phyloP scores from a whole-genome alignment of 192 early-diverging fungal genomes.

The Geosiphon pyriformis region DNA sequence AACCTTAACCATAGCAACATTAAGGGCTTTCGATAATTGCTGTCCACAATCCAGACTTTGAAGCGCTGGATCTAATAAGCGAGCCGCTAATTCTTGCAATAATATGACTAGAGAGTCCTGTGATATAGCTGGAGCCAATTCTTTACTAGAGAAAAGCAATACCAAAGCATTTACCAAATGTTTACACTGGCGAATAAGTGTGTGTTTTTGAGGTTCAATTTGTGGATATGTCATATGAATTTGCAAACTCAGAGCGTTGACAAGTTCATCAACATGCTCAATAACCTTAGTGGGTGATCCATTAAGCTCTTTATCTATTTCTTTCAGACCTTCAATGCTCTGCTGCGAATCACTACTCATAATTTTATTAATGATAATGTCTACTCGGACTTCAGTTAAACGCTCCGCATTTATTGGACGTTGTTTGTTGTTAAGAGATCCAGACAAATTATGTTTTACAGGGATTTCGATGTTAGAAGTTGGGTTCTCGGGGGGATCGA shows the following conservation, averaged over 20 bases:
- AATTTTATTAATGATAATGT: slow-evolving; percentile 64
- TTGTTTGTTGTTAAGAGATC: slow-evolving; percentile 23
- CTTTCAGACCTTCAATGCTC: slow-evolving; percentile 70
- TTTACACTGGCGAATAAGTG: slow-evolving; percentile 68
- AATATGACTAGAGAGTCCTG: slow-evolving; percentile 61
- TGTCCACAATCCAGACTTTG: slow-evolving; percentile 51
- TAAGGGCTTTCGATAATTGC: slow-evolving; percentile 65
- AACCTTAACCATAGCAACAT: slow-evolving; percentile 85
- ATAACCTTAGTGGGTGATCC: slow-evolving; percentile 46
- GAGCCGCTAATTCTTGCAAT: slow-evolving; percentile 70
- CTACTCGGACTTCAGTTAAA: slow-evolving; percentile 50
- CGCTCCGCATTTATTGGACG: slow-evolving; percentile 26
- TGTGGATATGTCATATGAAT: slow-evolving; percentile 66
- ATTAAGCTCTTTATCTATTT: slow-evolving; percentile 62
- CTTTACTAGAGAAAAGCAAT: slow-evolving; percentile 64
- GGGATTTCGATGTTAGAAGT: background rate
- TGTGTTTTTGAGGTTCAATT: slow-evolving; percentile 43
- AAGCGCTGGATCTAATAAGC: slow-evolving; percentile 76
- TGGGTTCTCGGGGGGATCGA: slow-evolving; percentile 7
- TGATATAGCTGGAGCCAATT: slow-evolving; percentile 59
- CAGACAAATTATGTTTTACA: background rate
- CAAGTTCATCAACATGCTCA: slow-evolving; percentile 57
- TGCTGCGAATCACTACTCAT: slow-evolving; percentile 55
- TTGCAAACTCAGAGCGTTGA: slow-evolving; percentile 69
- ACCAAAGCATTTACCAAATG: slow-evolving; percentile 74